These are phyloP conservation scores for Aulographum hederae DNA, from an alignment of 2,329 filamentous ascomycete species.

Conservation along the genomic window DNA sequence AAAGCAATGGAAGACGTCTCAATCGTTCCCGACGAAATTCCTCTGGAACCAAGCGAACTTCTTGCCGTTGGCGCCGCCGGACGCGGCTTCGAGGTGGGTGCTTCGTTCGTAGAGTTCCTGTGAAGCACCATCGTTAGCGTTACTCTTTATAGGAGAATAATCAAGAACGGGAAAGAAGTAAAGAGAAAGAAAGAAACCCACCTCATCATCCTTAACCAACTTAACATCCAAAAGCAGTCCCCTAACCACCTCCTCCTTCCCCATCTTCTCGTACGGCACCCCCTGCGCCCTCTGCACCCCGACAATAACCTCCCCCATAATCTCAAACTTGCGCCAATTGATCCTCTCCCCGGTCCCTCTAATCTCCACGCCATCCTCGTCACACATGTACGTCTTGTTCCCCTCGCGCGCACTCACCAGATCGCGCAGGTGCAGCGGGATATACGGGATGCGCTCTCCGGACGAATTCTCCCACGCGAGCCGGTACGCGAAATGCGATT, in stretches of 20 bases:
- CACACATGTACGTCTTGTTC: conserved; percentile 71
- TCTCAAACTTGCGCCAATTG: conserved; percentile 97
- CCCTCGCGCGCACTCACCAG: conserved; percentile 85
- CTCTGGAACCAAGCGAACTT: no score
- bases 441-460: conserved; percentile 76
- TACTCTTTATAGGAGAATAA: no score
- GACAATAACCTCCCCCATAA: conserved; percentile 80
- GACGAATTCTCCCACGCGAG: conserved; percentile 94
- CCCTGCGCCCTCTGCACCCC: conserved; percentile 86
- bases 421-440: conserved; percentile 77
- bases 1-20: no score
- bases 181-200: no score
- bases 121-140: no score
- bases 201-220: conserved; percentile 75
- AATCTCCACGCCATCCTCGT: conserved; percentile 10
- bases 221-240: conserved; percentile 66
- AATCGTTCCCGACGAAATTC: no score
- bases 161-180: no score
- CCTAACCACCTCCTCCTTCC: conserved; percentile 49
- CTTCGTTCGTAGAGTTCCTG: no score
- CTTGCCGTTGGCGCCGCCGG: no score
- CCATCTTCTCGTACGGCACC: conserved; percentile 56
- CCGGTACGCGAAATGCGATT: conserved; percentile 89
- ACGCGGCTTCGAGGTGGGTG: no score
- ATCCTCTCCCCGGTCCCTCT: conserved; percentile 30